These are phyloP conservation scores for Monosporozyma solicola DNA, from an alignment of 805 yeast species.

Conservation along the genomic window DNA sequence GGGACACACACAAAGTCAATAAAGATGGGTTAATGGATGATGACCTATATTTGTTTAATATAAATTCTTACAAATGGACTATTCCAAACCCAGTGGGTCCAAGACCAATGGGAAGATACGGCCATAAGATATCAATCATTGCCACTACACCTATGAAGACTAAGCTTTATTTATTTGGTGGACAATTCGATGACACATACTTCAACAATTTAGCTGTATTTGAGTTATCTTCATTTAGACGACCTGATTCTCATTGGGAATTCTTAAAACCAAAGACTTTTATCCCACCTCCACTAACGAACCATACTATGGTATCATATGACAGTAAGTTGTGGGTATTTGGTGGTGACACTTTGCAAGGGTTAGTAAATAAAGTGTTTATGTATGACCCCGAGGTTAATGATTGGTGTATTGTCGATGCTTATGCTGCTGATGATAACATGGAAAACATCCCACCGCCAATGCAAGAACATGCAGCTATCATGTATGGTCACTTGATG, in stretches of 20 bases:
- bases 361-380: constrained; percentile 69
- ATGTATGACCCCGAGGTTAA: constrained; percentile 60
- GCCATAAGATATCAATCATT: constrained; percentile 80
- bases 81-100: constrained; percentile 64
- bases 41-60: constrained; percentile 77
- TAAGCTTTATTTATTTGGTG: constrained; percentile 79
- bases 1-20: constrained; percentile 80
- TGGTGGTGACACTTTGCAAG: constrained; percentile 82
- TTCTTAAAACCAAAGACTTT: constrained; percentile 45
- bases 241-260: constrained; percentile 81
- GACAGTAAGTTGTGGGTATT: constrained; percentile 73
- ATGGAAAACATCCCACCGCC: constrained; percentile 51
- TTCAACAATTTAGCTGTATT: constrained; percentile 80
- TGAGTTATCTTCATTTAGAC: constrained; percentile 78
- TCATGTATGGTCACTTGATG: constrained; percentile 67
- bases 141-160: constrained; percentile 50
- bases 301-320: constrained; percentile 80
- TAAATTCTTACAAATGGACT: constrained; percentile 70
- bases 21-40: constrained; percentile 80
- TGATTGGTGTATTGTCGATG: constrained; percentile 61
- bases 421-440: constrained; percentile 33
- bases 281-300: constrained; percentile 68
- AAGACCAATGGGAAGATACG: constrained; percentile 88
- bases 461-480: constrained; percentile 84
- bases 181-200: constrained; percentile 76